Conservation (phyloP, 225 moss, liverwort and hornwort species). For the Marchantia paleacea region DNA sequence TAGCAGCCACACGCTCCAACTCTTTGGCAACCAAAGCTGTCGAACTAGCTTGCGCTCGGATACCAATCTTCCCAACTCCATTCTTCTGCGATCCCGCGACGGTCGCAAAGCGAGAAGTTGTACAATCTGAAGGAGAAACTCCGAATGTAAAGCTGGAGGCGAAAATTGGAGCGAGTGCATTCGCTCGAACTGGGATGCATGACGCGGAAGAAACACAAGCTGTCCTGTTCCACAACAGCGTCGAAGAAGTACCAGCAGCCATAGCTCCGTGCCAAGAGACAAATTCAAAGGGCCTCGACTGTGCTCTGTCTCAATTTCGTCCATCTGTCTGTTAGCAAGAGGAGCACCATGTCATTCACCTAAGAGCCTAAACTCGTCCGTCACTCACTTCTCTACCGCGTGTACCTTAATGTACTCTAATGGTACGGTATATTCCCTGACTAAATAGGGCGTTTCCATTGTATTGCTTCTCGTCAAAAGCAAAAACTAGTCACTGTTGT, state of each 20-base stretch:
- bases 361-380: too few species aligned
- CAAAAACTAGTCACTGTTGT: too few species aligned
- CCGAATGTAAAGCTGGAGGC: background rate
- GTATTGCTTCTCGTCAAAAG: too few species aligned
- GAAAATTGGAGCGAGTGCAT: background rate
- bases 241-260: background rate
- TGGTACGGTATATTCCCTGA: too few species aligned
- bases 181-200: too few species aligned
- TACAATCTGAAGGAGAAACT: too few species aligned
- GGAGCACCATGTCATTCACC: too few species aligned
- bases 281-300: background rate
- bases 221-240: background rate
- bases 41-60: conserved; percentile 22
- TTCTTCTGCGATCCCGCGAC: background rate
- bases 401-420: too few species aligned
- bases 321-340: background rate
- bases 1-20: conserved; percentile 88
- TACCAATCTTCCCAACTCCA: background rate
- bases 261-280: background rate
- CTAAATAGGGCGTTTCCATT: too few species aligned
- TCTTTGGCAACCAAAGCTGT: conserved; percentile 75
- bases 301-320: background rate
- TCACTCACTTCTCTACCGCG: too few species aligned
- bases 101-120: background rate
- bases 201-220: too few species aligned